These are phyloP conservation scores for Arctium minus DNA, from an alignment of 129 eudicot genomes.

Conservation along the genomic window DNA sequence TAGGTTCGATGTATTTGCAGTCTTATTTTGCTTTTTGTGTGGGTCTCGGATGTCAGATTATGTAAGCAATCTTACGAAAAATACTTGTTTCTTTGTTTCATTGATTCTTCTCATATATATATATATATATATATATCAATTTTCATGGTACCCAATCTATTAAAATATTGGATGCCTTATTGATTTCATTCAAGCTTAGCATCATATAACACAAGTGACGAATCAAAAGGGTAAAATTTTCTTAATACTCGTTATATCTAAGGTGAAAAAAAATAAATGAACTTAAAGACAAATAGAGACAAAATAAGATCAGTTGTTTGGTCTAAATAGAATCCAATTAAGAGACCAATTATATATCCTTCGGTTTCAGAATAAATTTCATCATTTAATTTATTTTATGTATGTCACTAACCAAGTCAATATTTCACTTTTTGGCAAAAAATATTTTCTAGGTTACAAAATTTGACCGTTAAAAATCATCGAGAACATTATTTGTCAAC, in stretches of 20 bases:
- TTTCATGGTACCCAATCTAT: neutral
- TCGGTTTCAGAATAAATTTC: neutral
- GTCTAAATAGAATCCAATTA: no score
- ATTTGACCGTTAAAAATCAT: neutral
- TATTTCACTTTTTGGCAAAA: neutral
- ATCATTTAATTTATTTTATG: no score
- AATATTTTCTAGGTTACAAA: neutral
- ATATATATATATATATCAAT: neutral
- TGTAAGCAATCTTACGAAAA: conserved; percentile 16
- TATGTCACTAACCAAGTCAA: neutral
- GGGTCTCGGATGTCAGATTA: conserved; percentile 26
- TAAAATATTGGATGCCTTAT: no score
- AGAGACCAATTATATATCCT: neutral
- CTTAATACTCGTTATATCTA: neutral
- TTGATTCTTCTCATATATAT: neutral
- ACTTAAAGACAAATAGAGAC: neutral
- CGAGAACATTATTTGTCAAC: neutral
- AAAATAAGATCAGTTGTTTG: no score
- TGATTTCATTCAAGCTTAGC: neutral
- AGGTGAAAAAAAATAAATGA: neutral
- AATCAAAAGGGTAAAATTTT: no score
- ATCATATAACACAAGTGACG: neutral
- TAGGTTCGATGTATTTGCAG: conserved; percentile 30
- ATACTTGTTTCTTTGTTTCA: conserved; percentile 1
- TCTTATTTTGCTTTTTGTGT: conserved; percentile 18